Evolutionary conservation across 106 monocot species (phyloP).

Genomic region (Apostasia ramifera): DNA sequence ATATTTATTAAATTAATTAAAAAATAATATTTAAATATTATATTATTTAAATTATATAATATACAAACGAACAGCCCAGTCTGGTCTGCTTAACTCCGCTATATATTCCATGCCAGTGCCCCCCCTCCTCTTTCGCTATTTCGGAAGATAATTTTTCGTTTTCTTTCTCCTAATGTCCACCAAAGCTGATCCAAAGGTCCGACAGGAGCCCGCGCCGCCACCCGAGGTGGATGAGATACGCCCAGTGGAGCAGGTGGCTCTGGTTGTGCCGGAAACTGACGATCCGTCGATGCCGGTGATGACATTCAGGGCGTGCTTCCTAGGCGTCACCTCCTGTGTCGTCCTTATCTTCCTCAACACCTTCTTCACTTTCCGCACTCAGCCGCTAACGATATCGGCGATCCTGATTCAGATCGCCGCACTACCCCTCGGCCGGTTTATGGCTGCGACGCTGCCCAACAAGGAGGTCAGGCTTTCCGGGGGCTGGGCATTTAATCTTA

Average conservation of each 20-base stretch:
- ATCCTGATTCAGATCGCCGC: conserved; percentile 76
- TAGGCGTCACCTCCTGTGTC: conserved; percentile 49
- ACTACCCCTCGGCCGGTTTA: conserved; percentile 73
- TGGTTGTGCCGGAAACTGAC: conserved; percentile 90
- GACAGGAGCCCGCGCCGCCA: no score
- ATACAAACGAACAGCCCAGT: no score
- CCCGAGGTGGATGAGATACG: neutral
- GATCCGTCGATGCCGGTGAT: conserved; percentile 73
- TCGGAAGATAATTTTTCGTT: no score
- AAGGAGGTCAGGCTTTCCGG: conserved; percentile 32
- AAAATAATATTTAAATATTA: no score
- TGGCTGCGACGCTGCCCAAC: conserved; percentile 58
- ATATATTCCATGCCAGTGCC: no score
- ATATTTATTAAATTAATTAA: no score
- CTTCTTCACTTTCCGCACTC: conserved; percentile 86
- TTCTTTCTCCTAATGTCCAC: no score
- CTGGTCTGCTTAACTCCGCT: no score
- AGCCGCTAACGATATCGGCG: conserved; percentile 77
- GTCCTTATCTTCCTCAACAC: conserved; percentile 85
- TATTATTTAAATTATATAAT: no score
- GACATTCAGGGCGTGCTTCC: conserved; percentile 76
- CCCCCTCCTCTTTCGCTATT: no score
- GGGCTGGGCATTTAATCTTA: conserved; percentile 48
- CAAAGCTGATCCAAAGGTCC: no score
- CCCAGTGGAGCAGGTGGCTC: conserved; percentile 76